These are phyloP conservation scores for Aspergillus sp. DNA, from an alignment of 2,329 filamentous ascomycete genomes.

Conservation along the genomic window DNA sequence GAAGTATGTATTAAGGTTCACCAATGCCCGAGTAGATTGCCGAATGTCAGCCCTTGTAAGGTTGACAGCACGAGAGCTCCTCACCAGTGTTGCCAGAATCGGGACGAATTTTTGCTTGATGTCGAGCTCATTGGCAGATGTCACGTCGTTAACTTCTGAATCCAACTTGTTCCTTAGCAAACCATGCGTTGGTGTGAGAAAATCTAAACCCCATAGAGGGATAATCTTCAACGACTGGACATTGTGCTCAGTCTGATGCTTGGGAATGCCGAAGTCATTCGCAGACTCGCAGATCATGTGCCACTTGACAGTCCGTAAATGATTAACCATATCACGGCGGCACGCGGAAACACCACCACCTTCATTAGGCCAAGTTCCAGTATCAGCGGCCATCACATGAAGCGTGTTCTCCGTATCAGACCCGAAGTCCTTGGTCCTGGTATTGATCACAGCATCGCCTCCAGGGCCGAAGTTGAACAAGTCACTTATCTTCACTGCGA, in stretches of 20 bases:
- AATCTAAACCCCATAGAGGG: constrained; percentile 50
- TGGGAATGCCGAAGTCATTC: constrained; percentile 50
- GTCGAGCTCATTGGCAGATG: constrained; percentile 40
- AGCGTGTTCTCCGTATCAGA: constrained; percentile 43
- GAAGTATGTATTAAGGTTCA: constrained; percentile 46
- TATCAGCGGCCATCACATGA: constrained; percentile 48
- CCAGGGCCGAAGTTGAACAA: constrained; percentile 48
- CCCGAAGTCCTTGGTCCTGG: constrained; percentile 43
- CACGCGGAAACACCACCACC: constrained; percentile 52
- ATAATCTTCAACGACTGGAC: constrained; percentile 50
- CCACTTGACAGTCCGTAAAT: constrained; percentile 47
- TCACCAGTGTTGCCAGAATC: constrained; percentile 45
- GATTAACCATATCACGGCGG: constrained; percentile 50
- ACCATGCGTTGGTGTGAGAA: constrained; percentile 47
- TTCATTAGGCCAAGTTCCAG: constrained; percentile 48
- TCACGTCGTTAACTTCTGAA: constrained; percentile 44
- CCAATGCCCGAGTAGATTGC: constrained; percentile 42
- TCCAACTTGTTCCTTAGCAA: constrained; percentile 50
- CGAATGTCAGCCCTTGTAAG: constrained; percentile 40
- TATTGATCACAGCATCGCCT: constrained; percentile 48
- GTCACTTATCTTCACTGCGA: constrained; percentile 47
- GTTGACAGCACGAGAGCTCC: constrained; percentile 42
- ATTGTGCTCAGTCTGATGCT: constrained; percentile 51
- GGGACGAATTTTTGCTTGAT: constrained; percentile 51
- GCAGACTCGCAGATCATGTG: constrained; percentile 51